Evolutionary conservation across 495 filamentous ascomycete genomes (phyloP), one percentile per base, ranked within the genome.

Genomic region (Sabuloglossum arenarium): DNA sequence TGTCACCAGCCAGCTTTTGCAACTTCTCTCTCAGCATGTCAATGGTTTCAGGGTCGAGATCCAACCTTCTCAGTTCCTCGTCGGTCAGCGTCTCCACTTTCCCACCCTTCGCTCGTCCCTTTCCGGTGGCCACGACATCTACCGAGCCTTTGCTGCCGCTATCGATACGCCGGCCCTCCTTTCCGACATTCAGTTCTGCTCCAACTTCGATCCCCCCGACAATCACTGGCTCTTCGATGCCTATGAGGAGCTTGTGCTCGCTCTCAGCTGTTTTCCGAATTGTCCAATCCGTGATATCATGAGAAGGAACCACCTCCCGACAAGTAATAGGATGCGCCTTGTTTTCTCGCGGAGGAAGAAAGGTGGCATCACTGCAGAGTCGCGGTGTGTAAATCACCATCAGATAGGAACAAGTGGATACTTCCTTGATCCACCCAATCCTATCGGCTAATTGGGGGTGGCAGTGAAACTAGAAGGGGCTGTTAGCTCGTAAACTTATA

Each of bases 311-410:
- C 49, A 95, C 79, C 54, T 81, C 77, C 8, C 77, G 75, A 63
- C 91, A 98, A 57, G 78, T 77, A 32, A 98, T 87, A 1, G 76
- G 64, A 63, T 94, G 79, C 6, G 87, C 80, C 54, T 80, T 79
- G 58, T 82, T 84, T 54, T 86, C 79, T 57, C 88, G 82, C 0
- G 88, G 86, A 9, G 90, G 88, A 39, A 86, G 73, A 68, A 98
- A 98, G 6, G 90, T 89, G 24, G 88, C 80, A 60, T 98, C 91
- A 64, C 85, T 82, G 67, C 91, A 98, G 46, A 98, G 79, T 1
- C 90, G 79, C 2, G 91, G 87, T 0, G 91, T 98, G 64, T 96
- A 84, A 53, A 98, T 79, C 0, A 94, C 79, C 87, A 98, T 94
- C 43, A 96, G 70, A 60, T 98, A 98, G 24, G 86, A 82, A 69